These are phyloP conservation scores for Moesziomyces parantarcticus DNA, from an alignment of 1,284 basidiomycete genomes.

Conservation along the genomic window DNA sequence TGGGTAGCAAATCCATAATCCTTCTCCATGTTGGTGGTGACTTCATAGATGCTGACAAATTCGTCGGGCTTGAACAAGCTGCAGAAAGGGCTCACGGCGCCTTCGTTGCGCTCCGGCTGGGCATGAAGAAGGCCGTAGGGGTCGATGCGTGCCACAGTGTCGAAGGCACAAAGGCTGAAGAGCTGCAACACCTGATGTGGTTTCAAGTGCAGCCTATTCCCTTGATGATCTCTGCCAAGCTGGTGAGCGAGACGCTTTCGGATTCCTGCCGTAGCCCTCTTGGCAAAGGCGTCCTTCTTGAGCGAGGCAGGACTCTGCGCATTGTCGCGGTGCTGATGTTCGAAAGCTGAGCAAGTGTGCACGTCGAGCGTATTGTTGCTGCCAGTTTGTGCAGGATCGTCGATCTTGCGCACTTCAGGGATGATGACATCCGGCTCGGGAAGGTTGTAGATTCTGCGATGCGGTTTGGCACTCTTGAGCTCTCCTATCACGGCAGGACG, in stretches of 20 bases:
- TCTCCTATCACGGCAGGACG: slow-evolving; percentile 15
- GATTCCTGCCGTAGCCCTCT: slow-evolving; percentile 20
- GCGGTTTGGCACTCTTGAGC: slow-evolving; percentile 29
- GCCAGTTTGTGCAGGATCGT: slow-evolving; percentile 24
- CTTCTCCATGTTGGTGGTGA: slow-evolving; percentile 34
- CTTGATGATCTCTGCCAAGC: slow-evolving; percentile 29
- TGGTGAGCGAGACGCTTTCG: slow-evolving; percentile 20
- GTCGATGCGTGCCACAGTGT: slow-evolving; percentile 37
- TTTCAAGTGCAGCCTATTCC: slow-evolving; percentile 26
- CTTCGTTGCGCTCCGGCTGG: slow-evolving; percentile 21
- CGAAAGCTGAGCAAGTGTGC: slow-evolving; percentile 42
- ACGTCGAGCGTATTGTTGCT: slow-evolving; percentile 51
- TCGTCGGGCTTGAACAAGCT: slow-evolving; percentile 26
- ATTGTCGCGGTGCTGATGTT: slow-evolving; percentile 31
- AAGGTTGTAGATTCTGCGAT: slow-evolving; percentile 23
- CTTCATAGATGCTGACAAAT: slow-evolving; percentile 30
- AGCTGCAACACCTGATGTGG: slow-evolving; percentile 36
- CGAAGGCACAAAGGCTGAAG: slow-evolving; percentile 44
- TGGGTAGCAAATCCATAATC: slow-evolving; percentile 34
- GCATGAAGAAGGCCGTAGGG: slow-evolving; percentile 25
- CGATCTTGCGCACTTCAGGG: slow-evolving; percentile 34
- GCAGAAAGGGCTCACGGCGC: slow-evolving; percentile 31
- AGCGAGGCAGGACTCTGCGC: slow-evolving; percentile 20
- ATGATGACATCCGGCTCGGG: slow-evolving; percentile 46
- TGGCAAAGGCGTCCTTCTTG: slow-evolving; percentile 20